Base-by-base conservation (phyloP, 768 basidiomycete species). In the Collybia sordida region DNA sequence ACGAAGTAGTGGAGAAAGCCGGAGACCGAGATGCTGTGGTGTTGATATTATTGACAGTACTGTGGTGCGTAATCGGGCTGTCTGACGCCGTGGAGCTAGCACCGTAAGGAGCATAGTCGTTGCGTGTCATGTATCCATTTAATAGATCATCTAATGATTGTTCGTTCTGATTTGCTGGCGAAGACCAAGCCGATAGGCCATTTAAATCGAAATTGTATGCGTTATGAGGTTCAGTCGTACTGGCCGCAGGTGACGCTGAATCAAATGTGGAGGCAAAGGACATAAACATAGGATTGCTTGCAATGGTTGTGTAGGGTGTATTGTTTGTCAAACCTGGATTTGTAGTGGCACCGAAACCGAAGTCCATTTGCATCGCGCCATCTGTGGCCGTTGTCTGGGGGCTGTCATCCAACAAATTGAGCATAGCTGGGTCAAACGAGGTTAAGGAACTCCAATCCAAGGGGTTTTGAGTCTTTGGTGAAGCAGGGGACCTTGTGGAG, bases 271-370 rank as follows among this genome's bases (percentile, higher is more conserved):
- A 78, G 14, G 85, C 80, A 62, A 87, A 87, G n/a, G 90, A 89
- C 74, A 88, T 90, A 73, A 87, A 92, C 69, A 84, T 77, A 1
- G 91, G 90, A 54, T 92, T 92, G 68, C 78, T 84, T 43, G 90
- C 90, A 50, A 94, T 85, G 9, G 88, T 90, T 50, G 86, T 91
- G 66, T 82, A 91, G 1, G 83, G 78, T 5, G 74, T 71, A 27
- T 71, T 71, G 14, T 72, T 65, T 1, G 75, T 65, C 24, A 75
- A 63, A n/a, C 79, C 70, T 6, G 79, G 70, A 53, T 68, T 72
- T 46, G 70, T 66, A 14, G 31, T 4, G 31, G 31, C 31, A 24
- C 82, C 81, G 57, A 80, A 85, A 12, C 79, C 71, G 47, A 79
- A 72, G 60, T 88, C 84, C 66, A 85, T 72, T 50, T 75, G 72